Percentiles rank a stretch among this genome's conserved stretches.
Evolutionary conservation across 1,139 yeast species (phyloP).

Genomic region (Candida labiduridarum): DNA sequence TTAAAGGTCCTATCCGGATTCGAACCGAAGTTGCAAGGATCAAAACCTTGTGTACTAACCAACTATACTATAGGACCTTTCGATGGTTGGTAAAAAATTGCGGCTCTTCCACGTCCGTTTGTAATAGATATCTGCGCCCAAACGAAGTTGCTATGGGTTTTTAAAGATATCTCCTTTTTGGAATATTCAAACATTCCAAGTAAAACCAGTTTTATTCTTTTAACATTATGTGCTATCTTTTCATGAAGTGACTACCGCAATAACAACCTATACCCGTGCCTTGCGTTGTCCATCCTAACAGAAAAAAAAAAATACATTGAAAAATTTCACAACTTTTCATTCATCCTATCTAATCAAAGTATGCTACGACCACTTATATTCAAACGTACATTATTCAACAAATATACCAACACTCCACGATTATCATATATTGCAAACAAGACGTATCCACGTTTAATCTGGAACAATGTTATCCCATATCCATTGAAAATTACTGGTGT

Average conservation of each 20-base stretch:
- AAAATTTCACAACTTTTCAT: not conserved
- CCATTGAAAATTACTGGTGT: slow-evolving; percentile 32
- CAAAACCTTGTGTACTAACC: slow-evolving; percentile 8
- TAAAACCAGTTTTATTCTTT: no score
- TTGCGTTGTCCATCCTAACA: not conserved
- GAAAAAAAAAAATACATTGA: not conserved
- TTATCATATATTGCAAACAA: slow-evolving; percentile 32
- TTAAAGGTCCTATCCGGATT: slow-evolving; percentile 6
- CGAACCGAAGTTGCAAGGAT: slow-evolving; percentile 8
- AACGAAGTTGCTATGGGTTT: no score
- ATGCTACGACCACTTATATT: slow-evolving; percentile 3
- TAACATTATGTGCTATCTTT: no score
- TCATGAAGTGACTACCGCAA: no score
- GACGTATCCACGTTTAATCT: slow-evolving; percentile 26
- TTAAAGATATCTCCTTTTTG: no score
- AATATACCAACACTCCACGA: slow-evolving; percentile 28
- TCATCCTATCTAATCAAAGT: not conserved
- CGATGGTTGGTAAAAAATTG: not conserved
- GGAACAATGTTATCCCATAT: slow-evolving; percentile 32
- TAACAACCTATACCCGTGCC: not conserved
- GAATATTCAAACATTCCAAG: no score
- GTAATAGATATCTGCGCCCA: no score
- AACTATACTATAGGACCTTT: slow-evolving; percentile 6
- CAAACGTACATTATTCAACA: slow-evolving; percentile 5
- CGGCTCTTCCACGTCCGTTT: no score